phyloP scores from a whole-genome alignment of 495 filamentous ascomycete species.

The Penicillium longicatenatum region DNA sequence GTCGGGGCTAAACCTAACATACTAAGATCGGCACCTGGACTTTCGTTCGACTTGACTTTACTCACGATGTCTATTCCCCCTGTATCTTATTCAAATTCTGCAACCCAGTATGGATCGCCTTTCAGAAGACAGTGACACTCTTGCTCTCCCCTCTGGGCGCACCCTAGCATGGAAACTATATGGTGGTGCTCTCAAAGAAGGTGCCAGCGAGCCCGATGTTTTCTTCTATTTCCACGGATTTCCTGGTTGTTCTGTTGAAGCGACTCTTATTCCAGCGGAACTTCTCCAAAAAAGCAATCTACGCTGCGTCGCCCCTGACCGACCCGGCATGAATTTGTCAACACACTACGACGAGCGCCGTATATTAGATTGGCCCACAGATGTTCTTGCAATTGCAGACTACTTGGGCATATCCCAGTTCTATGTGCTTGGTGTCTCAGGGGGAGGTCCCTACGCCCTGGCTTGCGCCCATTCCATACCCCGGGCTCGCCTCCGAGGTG shows the following conservation, averaged over 20 bases:
- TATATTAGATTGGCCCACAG: constrained; percentile 15
- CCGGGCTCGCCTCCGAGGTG: constrained; percentile 6
- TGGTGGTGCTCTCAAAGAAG: constrained; percentile 1
- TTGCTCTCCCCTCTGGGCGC: constrained; percentile 12
- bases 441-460: constrained; percentile 14
- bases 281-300: not conserved
- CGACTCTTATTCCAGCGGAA: not conserved
- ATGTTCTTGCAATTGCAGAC: constrained; percentile 14
- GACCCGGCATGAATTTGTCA: constrained; percentile 14
- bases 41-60: too few species aligned
- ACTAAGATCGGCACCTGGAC: too few species aligned
- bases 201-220: not conserved
- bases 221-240: constrained; percentile 17
- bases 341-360: constrained; percentile 6
- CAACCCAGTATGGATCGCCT: not conserved
- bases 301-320: constrained; percentile 9
- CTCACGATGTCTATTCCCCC: too few species aligned
- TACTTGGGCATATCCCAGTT: constrained; percentile 10
- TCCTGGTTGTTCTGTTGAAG: constrained; percentile 13
- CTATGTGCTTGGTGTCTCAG: constrained; percentile 13
- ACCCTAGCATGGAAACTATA: constrained; percentile 11
- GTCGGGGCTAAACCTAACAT: too few species aligned
- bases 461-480: constrained; percentile 13
- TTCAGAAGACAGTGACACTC: not conserved
- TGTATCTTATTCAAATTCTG: not conserved